phyloP scores from a whole-genome alignment of 345 rosid species.

The Psidium friedrichsthalianum region DNA sequence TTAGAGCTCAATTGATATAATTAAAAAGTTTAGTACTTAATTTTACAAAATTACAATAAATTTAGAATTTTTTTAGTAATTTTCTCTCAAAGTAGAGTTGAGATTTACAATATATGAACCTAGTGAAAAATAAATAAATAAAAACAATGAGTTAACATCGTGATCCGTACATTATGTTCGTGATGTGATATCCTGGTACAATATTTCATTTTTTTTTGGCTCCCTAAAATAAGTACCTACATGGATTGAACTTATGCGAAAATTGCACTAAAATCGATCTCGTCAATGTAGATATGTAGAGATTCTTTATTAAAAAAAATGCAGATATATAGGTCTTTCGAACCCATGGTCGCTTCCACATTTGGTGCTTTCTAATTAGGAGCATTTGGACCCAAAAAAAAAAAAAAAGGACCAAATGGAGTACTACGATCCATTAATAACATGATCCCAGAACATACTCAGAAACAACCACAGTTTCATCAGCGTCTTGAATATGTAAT shows the following conservation, averaged over 20 bases:
- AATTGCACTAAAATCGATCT: neutral
- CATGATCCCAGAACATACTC: neutral
- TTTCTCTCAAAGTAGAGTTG: neutral
- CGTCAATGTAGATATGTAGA: neutral
- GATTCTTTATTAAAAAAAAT: no score
- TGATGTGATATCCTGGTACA: neutral
- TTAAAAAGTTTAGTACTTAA: no score
- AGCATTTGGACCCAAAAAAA: neutral
- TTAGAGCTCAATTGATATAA: no score
- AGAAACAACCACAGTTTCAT: neutral
- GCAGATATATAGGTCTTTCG: neutral
- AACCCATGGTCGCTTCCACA: neutral
- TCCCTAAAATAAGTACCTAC: neutral
- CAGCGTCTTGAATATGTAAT: neutral
- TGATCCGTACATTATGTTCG: neutral
- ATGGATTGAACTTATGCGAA: neutral
- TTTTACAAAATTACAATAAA: no score
- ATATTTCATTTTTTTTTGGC: neutral
- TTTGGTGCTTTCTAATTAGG: neutral
- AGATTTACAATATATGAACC: neutral
- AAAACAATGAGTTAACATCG: no score
- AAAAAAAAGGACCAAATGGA: neutral
- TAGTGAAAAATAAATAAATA: neutral
- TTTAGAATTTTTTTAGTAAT: no score
- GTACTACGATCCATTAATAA: neutral